Base-by-base conservation (phyloP, 202 grass and related monocot genomes). In the Panicum hallii region DNA sequence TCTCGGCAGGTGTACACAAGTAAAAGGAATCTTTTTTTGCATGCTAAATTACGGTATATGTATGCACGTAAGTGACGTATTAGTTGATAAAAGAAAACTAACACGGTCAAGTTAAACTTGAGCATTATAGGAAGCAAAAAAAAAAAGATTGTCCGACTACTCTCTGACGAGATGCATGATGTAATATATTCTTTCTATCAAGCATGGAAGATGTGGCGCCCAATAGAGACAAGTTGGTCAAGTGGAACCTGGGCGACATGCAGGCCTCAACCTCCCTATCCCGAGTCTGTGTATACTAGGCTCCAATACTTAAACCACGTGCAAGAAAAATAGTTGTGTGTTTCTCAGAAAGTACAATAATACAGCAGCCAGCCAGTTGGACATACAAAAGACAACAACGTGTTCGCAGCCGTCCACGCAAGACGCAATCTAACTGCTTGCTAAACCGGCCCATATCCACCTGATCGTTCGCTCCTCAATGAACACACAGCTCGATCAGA, bases 261-360 rank as follows among this genome's bases (percentile, higher is more conserved):
- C 65, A 74, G 41, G 26, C 50, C 74, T 86, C 74, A 90, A 83
- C 88, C 50, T 77, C 83, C 84, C 84, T 87, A 83, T 54, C 41
- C 22, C 1, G 9, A 41, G 84, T 49, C 79, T 86, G 74, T 45
- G 16, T 47, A 67, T 62, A 53, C 44, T 79, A 87, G 80, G 67
- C 63, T 48, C 22, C 52, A 79, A 68, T 90, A 86, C 36, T 90
- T 83, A 74, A 79, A 83, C 78, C 74, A 79, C 23, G 74, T 87
- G 68, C 44, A 11, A 34, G n/a, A 36, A 83, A 82, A 83, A 60
- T 42, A 73, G 1, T 34, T 50, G 16, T 74, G 8, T 56, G 19
- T 20, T 36, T 55, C 5, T 82, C n/a, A 40, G 56, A 65, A 68
- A 77, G 75, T 88, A 28, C 81, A 68, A 90, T 81, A 60, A 72